Conservation (phyloP, 371 early-diverging fungal species). For the Apophysomyces ossiformis region DNA sequence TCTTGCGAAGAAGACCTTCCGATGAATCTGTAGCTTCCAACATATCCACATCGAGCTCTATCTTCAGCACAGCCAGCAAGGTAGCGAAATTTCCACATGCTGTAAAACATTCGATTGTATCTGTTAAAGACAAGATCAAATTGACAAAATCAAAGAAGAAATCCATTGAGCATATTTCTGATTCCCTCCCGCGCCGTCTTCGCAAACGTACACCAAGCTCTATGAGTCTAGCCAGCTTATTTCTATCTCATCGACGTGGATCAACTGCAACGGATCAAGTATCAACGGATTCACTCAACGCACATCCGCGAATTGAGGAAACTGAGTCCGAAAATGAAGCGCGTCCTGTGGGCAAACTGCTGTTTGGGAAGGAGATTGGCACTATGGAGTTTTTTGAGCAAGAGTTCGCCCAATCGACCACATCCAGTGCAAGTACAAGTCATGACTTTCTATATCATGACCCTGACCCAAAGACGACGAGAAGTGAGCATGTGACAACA, state of each 20-base stretch:
- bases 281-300: slow-evolving; percentile 1
- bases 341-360: slow-evolving; percentile 29
- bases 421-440: slow-evolving; percentile 18
- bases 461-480: slow-evolving; percentile 26
- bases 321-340: slow-evolving; percentile 15
- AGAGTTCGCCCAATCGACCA: slow-evolving; percentile 21
- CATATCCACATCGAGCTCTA: slow-evolving; percentile 42
- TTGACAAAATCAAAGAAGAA: slow-evolving; percentile 11
- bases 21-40: slow-evolving; percentile 45
- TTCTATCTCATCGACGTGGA: slow-evolving; percentile 18
- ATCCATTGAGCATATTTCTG: slow-evolving; percentile 8
- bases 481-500: slow-evolving; percentile 31
- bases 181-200: slow-evolving; percentile 26
- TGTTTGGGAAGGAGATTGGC: slow-evolving; percentile 38
- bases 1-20: neutral
- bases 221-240: slow-evolving; percentile 25
- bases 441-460: slow-evolving; percentile 7
- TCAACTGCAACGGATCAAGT: slow-evolving; percentile 1
- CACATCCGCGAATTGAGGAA: slow-evolving; percentile 7
- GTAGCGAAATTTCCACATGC: slow-evolving; percentile 41
- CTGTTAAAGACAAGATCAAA: slow-evolving; percentile 38
- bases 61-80: slow-evolving; percentile 50
- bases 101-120: slow-evolving; percentile 41
- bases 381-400: slow-evolving; percentile 33
- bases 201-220: slow-evolving; percentile 20